Percentiles rank a stretch among this genome's conserved stretches.
Evolutionary conservation across 108 stramenopile genomes (phyloP).

Genomic region (Fragilaria radians): DNA sequence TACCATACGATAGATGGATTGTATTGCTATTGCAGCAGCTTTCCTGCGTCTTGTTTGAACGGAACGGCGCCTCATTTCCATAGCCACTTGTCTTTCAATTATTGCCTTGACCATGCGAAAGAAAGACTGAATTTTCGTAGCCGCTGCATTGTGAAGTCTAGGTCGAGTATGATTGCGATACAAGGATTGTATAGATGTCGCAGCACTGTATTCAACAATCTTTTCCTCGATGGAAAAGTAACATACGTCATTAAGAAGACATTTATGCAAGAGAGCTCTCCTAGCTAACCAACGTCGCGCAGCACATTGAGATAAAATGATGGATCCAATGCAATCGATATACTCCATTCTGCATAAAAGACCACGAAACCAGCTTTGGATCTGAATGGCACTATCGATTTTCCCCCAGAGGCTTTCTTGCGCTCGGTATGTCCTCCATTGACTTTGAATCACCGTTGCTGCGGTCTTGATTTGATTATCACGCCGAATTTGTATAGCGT

Average conservation of each 20-base stretch:
- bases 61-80: slow-evolving; percentile 22
- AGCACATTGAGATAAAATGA: slow-evolving; percentile 64
- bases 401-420: background rate
- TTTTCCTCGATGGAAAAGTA: slow-evolving; percentile 11
- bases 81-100: slow-evolving; percentile 47
- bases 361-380: slow-evolving; percentile 68
- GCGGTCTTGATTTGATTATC: background rate
- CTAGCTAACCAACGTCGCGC: slow-evolving; percentile 49
- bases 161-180: background rate
- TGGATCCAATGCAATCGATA: slow-evolving; percentile 60
- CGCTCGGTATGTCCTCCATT: slow-evolving; percentile 14
- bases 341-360: slow-evolving; percentile 57
- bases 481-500: background rate
- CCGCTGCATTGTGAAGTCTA: slow-evolving; percentile 37
- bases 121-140: slow-evolving; percentile 57
- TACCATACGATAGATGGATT: background rate
- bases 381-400: slow-evolving; percentile 45
- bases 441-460: slow-evolving; percentile 14
- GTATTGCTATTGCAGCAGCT: background rate
- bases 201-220: slow-evolving; percentile 7
- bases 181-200: slow-evolving; percentile 16
- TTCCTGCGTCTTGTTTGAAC: slow-evolving; percentile 35
- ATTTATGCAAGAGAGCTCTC: background rate
- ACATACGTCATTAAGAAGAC: background rate
- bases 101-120: slow-evolving; percentile 61